Base-by-base conservation (phyloP, 169 alveolate species). In the Cytauxzoon felis region DNA sequence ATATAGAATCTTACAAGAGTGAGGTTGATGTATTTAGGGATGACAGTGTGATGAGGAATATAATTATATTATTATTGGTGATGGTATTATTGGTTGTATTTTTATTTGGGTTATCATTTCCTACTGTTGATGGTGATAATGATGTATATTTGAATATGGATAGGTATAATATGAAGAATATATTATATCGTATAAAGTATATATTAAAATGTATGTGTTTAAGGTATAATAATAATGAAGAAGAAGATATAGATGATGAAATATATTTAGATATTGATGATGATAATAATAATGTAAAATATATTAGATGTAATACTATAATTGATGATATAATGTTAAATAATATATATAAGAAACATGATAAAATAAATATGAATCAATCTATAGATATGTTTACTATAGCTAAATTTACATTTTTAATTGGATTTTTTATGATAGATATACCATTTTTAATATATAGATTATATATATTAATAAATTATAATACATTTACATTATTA, bases 351-450 rank as follows among this genome's bases (percentile, higher is more conserved):
- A n/a, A n/a, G n/a, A n/a, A n/a, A n/a, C n/a, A n/a, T n/a, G n/a
- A n/a, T n/a, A n/a, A n/a, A n/a, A n/a, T n/a, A n/a, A n/a, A n/a
- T n/a, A 13, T 38, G 45, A n/a, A n/a, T n/a, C n/a, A n/a, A n/a
- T 65, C 70, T 38, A 53, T 66, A n/a, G 86, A 76, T 21, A 64
- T 76, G 73, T 76, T 66, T 45, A 66, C 81, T n/a, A 76, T 76
- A 45, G 86, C 81, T 1, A 76, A 76, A 42, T 76, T 48, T 45
- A 59, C 80, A 18, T 76, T 65, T 41, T 40, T 76, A 19, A 49
- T 76, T 18, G 86, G 86, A 1, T 76, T 76, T 40, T 66, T 41
- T 47, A 47, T 76, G 26, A 54, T 76, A 11, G 86, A 76, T 54
- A 21, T 76, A 8, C 86, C 86, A 13, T 76, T 66, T 32, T 67